These are phyloP conservation scores for Sambucus nigra DNA, from an alignment of 129 eudicot genomes.

Conservation along the genomic window DNA sequence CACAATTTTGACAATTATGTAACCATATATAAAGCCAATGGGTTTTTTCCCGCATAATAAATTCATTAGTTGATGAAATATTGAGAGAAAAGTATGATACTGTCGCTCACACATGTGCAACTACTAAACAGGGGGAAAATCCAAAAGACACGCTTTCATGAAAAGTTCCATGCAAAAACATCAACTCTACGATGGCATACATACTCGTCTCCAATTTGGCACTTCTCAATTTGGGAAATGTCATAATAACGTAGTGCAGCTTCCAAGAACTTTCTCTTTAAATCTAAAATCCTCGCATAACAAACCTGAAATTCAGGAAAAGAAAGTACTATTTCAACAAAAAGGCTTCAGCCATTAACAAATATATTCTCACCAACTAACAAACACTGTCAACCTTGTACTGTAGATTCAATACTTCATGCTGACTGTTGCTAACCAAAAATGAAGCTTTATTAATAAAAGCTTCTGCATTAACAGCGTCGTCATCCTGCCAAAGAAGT, in stretches of 20 bases:
- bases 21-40: too few relatives aligned
- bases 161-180: too few relatives aligned
- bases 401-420: constrained; percentile 85
- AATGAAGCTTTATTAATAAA: constrained; percentile 96
- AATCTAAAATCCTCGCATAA: constrained; percentile 87
- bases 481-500: constrained; percentile 73
- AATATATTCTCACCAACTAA: not conserved
- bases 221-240: constrained; percentile 89
- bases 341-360: constrained; percentile 5
- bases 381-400: constrained; percentile 59
- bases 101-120: too few relatives aligned
- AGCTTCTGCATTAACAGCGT: constrained; percentile 94
- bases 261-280: constrained; percentile 96
- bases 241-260: constrained; percentile 95
- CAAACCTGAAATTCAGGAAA: constrained; percentile 49
- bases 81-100: too few relatives aligned
- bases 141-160: too few relatives aligned
- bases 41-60: too few relatives aligned
- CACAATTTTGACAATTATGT: too few relatives aligned
- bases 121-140: too few relatives aligned
- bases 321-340: constrained; percentile 1
- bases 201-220: constrained; percentile 93
- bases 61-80: too few relatives aligned
- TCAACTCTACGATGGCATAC: constrained; percentile 16
- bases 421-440: constrained; percentile 88